These are phyloP conservation scores for Paracorniculantispora psalliotae DNA, from an alignment of 2,329 filamentous ascomycete species.

Conservation along the genomic window DNA sequence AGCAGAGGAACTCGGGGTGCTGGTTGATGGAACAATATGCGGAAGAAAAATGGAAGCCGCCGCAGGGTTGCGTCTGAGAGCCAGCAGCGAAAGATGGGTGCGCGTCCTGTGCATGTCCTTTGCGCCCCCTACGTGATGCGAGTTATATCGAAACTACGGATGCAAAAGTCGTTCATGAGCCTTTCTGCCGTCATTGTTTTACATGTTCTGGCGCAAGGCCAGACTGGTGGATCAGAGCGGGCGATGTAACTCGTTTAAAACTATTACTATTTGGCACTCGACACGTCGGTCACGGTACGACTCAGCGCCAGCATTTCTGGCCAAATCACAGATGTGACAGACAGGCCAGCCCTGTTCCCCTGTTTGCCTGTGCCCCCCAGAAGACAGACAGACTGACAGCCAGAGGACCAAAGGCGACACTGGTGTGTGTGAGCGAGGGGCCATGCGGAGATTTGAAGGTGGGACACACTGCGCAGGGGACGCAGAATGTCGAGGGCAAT, in stretches of 20 bases:
- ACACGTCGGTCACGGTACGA: slow-evolving; percentile 5
- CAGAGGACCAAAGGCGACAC: background rate
- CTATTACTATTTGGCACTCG: slow-evolving; percentile 1
- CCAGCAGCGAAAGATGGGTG: background rate
- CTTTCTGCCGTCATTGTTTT: slow-evolving; percentile 4
- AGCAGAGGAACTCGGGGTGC: slow-evolving; percentile 11
- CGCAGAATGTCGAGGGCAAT: slow-evolving; percentile 9
- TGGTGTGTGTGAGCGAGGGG: slow-evolving; percentile 6
- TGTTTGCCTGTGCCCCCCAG: background rate
- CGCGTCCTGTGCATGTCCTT: background rate
- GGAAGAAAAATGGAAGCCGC: slow-evolving; percentile 4
- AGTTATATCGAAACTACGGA: background rate
- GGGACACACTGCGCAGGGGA: slow-evolving; percentile 11
- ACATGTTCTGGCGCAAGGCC: slow-evolving; percentile 2
- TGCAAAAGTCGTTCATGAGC: background rate
- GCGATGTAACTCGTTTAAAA: slow-evolving; percentile 11
- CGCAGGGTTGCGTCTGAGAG: slow-evolving; percentile 5
- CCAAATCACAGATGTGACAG: slow-evolving; percentile 5
- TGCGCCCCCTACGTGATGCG: background rate
- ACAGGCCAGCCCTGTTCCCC: slow-evolving; percentile 4
- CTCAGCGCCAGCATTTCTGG: background rate
- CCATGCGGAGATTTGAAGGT: slow-evolving; percentile 12
- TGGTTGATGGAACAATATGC: slow-evolving; percentile 9
- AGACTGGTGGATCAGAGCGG: slow-evolving; percentile 9
- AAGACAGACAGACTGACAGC: background rate